Percentiles rank a stretch among this genome's conserved stretches.
These are phyloP conservation scores for Leccinum pachyderme DNA, from an alignment of 1,284 basidiomycete species.

Conservation along the genomic window DNA sequence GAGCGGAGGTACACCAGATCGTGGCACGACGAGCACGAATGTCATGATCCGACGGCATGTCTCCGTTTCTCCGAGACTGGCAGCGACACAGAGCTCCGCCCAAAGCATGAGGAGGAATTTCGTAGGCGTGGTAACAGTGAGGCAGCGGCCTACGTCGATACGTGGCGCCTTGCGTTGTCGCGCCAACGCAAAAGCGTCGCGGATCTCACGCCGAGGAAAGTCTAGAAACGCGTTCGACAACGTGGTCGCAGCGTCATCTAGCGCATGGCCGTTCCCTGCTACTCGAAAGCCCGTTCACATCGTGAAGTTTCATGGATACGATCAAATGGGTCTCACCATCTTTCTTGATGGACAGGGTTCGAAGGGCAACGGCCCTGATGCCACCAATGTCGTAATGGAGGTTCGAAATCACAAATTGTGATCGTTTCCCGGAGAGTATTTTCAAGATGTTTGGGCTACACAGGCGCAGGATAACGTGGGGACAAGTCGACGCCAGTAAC, in stretches of 20 bases:
- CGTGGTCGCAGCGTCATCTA: conserved; percentile 16
- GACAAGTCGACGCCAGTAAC: conserved; percentile 61
- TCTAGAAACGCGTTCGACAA: conserved; percentile 38
- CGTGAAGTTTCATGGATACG: background rate
- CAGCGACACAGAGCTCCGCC: conserved; percentile 53
- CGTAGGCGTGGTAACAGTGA: conserved; percentile 52
- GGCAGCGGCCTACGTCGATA: conserved; percentile 62
- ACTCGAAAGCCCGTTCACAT: background rate
- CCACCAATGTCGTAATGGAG: conserved; percentile 40
- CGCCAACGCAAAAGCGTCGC: conserved; percentile 51
- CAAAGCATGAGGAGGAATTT: conserved; percentile 63
- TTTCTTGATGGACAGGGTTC: conserved; percentile 43
- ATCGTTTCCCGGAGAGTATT: conserved; percentile 45
- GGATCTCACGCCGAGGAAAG: conserved; percentile 52
- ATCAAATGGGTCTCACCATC: conserved; percentile 21
- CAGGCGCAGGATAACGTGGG: conserved; percentile 59
- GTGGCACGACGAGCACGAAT: conserved; percentile 61
- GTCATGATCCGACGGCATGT: conserved; percentile 58
- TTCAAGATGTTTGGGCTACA: conserved; percentile 57
- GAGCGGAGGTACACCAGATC: conserved; percentile 54
- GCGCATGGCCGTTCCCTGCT: conserved; percentile 16
- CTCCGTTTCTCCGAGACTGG: conserved; percentile 57
- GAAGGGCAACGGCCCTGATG: conserved; percentile 43
- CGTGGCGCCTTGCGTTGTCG: conserved; percentile 57
- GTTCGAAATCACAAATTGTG: conserved; percentile 26